A percentile compares a stretch with the other conserved stretches of the same genome.
These are phyloP conservation scores for Scleroderma bovista DNA, from an alignment of 768 basidiomycete genomes.

Conservation along the genomic window DNA sequence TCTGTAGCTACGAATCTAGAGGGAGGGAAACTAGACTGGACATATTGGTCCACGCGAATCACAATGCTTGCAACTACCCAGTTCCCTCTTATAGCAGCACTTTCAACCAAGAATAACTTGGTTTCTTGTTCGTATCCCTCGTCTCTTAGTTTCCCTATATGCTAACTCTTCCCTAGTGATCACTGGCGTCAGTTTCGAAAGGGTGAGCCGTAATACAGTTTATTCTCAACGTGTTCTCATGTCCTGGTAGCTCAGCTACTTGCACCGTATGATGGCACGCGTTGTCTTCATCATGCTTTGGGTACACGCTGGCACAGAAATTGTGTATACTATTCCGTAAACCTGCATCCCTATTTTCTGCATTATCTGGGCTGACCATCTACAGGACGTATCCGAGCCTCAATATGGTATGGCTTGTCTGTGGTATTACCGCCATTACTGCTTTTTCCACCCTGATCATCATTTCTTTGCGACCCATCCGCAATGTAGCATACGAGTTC, in stretches of 20 bases:
- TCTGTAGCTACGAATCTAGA: conserved; percentile 17
- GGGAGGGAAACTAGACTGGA: conserved; percentile 14
- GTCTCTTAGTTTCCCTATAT: background rate
- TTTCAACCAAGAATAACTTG: conserved; percentile 60
- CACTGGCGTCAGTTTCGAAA: conserved; percentile 44
- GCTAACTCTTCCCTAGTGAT: conserved; percentile 31
- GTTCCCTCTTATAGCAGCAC: conserved; percentile 48
- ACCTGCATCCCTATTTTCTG: background rate
- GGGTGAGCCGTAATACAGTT: conserved; percentile 31
- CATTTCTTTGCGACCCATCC: conserved; percentile 42
- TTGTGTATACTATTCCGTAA: conserved; percentile 9
- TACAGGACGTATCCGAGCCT: conserved; percentile 7
- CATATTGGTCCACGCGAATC: conserved; percentile 31
- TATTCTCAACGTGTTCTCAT: background rate
- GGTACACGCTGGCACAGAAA: conserved; percentile 42
- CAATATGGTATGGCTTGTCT: conserved; percentile 11
- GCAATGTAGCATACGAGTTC: conserved; percentile 40
- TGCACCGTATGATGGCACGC: conserved; percentile 43
- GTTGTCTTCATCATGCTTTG: conserved; percentile 40
- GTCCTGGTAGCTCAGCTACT: conserved; percentile 24
- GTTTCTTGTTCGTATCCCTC: conserved; percentile 31
- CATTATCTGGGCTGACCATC: background rate
- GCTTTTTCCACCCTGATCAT: conserved; percentile 38
- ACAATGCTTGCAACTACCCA: conserved; percentile 43
- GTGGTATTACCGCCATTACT: conserved; percentile 30